A percentile compares a stretch with the other conserved stretches of the same genome.
phyloP scores from a whole-genome alignment of 2,329 filamentous ascomycete genomes.

The Pseudogymnoascus sp. region DNA sequence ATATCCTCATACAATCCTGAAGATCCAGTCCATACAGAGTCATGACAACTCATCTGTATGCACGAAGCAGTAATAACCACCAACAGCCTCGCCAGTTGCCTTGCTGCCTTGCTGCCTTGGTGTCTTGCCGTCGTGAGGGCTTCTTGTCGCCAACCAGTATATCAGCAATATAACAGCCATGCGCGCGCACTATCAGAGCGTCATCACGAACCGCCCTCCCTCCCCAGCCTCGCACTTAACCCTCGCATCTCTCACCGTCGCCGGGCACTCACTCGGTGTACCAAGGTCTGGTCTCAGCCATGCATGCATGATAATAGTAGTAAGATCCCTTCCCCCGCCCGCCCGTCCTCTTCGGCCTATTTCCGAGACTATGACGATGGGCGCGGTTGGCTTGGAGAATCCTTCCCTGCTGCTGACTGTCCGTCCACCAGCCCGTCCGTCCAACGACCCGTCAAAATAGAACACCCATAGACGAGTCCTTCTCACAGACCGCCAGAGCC shows the following conservation, averaged over 20 bases:
- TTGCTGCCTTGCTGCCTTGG: neutral
- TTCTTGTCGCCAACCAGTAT: neutral
- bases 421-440: neutral
- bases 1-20: neutral
- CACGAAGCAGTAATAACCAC: neutral
- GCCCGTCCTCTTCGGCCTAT: neutral
- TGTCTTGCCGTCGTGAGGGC: neutral
- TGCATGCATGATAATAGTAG: too few relatives aligned
- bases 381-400: neutral
- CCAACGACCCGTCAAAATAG: neutral
- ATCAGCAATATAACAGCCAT: neutral
- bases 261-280: neutral
- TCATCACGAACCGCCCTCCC: neutral
- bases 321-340: neutral
- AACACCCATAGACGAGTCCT: too few relatives aligned
- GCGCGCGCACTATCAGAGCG: neutral
- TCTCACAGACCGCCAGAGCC: neutral
- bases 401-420: neutral
- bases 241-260: neutral
- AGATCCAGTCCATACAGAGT: conserved; percentile 3
- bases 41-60: conserved; percentile 1
- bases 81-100: neutral
- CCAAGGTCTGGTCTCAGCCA: neutral
- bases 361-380: conserved; percentile 2
- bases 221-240: neutral